phyloP scores from a whole-genome alignment of 2,329 filamentous ascomycete genomes.

The Decorospora gaudefroyi region DNA sequence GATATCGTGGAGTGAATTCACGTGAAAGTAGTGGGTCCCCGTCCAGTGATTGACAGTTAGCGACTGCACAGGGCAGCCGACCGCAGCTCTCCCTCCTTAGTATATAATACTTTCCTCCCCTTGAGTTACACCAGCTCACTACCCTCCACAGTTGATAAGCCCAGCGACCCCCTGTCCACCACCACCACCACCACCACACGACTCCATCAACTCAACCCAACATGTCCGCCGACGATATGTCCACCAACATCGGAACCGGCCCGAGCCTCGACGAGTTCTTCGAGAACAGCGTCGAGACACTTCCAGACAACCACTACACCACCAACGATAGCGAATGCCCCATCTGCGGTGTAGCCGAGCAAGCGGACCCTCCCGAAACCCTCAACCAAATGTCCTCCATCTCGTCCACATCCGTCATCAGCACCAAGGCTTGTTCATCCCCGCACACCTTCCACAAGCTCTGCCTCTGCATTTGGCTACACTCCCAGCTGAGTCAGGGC shows the following conservation, averaged over 20 bases:
- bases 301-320: not conserved
- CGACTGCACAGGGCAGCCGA: no score
- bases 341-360: not conserved
- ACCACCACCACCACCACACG: not conserved
- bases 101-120: no score
- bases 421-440: not conserved
- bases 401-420: not conserved
- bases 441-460: conserved; percentile 3
- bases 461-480: not conserved
- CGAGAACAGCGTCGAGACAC: not conserved
- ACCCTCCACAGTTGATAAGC: no score
- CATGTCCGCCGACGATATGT: not conserved
- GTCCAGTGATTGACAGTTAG: no score
- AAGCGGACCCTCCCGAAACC: not conserved
- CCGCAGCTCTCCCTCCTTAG: no score
- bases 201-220: not conserved
- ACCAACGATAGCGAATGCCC: not conserved
- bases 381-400: not conserved
- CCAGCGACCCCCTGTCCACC: not conserved
- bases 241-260: not conserved
- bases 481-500: not conserved
- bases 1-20: no score
- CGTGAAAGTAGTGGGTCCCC: no score
- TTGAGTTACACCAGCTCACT: no score
- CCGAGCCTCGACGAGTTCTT: not conserved